Percentiles rank a stretch among this genome's conserved stretches.
phyloP scores from a whole-genome alignment of 176 grass and related monocot genomes.

The Zoysia japonica region DNA sequence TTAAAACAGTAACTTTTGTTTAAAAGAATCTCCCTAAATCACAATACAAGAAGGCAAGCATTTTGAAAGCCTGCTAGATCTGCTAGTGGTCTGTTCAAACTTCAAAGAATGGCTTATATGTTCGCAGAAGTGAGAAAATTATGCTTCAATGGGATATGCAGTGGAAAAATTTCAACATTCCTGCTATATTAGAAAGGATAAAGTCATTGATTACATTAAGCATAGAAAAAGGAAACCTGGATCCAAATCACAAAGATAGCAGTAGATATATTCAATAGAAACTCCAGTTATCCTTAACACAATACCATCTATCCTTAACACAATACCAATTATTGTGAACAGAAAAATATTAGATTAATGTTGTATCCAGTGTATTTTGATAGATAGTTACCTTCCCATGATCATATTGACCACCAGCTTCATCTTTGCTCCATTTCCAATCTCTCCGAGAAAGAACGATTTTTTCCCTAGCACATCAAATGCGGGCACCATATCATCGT shows the following conservation, averaged over 20 bases:
- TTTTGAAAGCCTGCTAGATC: background rate
- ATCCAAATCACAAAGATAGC: background rate
- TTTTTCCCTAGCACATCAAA: constrained; percentile 88
- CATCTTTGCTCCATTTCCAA: constrained; percentile 97
- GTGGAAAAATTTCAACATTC: background rate
- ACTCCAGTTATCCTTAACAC: constrained; percentile 16
- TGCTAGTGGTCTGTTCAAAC: background rate
- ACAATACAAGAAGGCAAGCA: background rate
- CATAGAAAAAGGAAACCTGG: background rate
- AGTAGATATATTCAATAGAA: background rate
- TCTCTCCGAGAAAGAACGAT: constrained; percentile 85
- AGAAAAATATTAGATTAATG: background rate
- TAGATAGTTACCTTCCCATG: constrained; percentile 81
- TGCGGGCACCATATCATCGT: constrained; percentile 77
- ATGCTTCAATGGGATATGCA: background rate
- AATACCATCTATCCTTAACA: constrained; percentile 11
- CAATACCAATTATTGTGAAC: background rate
- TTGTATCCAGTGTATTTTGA: constrained; percentile 6
- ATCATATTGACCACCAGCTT: constrained; percentile 99
- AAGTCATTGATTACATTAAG: background rate
- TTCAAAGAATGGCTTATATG: background rate
- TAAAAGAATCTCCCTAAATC: background rate
- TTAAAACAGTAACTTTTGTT: background rate
- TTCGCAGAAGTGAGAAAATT: background rate
- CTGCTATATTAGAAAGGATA: background rate